phyloP scores from a whole-genome alignment of 2,329 filamentous ascomycete genomes.

The Helminthosporium solani region DNA sequence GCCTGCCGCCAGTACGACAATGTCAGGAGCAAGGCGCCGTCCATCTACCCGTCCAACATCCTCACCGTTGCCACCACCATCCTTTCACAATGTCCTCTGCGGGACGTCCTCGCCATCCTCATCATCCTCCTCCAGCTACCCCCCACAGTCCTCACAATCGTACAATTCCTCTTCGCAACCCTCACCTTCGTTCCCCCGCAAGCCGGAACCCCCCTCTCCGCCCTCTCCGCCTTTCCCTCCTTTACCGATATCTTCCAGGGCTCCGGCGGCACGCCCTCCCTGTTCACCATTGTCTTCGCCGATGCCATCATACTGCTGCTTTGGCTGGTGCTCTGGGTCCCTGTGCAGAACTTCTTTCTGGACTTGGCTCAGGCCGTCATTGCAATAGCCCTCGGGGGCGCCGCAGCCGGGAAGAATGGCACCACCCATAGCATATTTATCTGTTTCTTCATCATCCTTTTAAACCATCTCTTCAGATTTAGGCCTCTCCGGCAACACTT shows the following conservation, averaged over 20 bases:
- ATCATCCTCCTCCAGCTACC: slow-evolving; percentile 93
- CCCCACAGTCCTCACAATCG: slow-evolving; percentile 80
- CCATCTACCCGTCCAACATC: slow-evolving; percentile 64
- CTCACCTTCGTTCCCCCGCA: slow-evolving; percentile 85
- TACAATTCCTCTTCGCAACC: slow-evolving; percentile 89
- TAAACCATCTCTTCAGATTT: slow-evolving; percentile 54
- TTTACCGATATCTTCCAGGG: slow-evolving; percentile 91
- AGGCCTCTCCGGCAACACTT: slow-evolving; percentile 50
- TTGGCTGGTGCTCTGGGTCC: slow-evolving; percentile 85
- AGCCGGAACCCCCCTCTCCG: slow-evolving; percentile 72
- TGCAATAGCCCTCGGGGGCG: slow-evolving; percentile 84
- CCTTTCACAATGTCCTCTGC: slow-evolving; percentile 82
- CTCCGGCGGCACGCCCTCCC: slow-evolving; percentile 78
- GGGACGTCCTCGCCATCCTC: slow-evolving; percentile 94
- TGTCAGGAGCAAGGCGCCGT: slow-evolving; percentile 59
- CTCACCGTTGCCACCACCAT: slow-evolving; percentile 81
- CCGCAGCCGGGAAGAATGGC: slow-evolving; percentile 67
- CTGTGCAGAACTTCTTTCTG: slow-evolving; percentile 82
- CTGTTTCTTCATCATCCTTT: slow-evolving; percentile 66
- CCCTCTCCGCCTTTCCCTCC: slow-evolving; percentile 71
- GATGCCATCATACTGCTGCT: slow-evolving; percentile 80
- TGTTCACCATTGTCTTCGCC: slow-evolving; percentile 80
- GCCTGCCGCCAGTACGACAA: slow-evolving; percentile 34
- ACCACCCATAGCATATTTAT: slow-evolving; percentile 71
- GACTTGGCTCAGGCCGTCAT: slow-evolving; percentile 93